Percentiles rank a stretch among this genome's conserved stretches.
Evolutionary conservation across 2,329 filamentous ascomycete genomes (phyloP).

Genomic region (Coleophoma cylindrospora): DNA sequence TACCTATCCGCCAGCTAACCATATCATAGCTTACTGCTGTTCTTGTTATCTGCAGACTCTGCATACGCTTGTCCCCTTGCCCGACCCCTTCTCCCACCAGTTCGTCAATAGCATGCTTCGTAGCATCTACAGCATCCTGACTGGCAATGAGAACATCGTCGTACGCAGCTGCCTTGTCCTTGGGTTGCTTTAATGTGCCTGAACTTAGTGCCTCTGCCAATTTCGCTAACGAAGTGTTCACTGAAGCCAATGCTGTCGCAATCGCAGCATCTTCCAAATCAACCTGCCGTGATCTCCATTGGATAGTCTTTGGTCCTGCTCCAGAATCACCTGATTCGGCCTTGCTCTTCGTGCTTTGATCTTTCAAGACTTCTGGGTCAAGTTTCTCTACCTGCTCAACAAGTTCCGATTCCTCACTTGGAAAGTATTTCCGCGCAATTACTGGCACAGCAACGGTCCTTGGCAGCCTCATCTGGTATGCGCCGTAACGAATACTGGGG

Average conservation of each 20-base stretch:
- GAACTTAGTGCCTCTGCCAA: conserved; percentile 44
- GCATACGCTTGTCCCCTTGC: conserved; percentile 81
- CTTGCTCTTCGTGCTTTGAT: conserved; percentile 43
- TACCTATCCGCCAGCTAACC: conserved; percentile 90
- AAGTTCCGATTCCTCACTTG: conserved; percentile 55
- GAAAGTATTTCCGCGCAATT: conserved; percentile 77
- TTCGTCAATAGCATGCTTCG: conserved; percentile 90
- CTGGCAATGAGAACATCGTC: conserved; percentile 86
- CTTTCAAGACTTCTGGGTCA: conserved; percentile 61
- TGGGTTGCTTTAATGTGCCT: conserved; percentile 39
- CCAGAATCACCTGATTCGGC: conserved; percentile 45
- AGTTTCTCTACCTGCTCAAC: conserved; percentile 65
- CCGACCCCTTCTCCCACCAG: conserved; percentile 76
- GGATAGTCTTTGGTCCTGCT: conserved; percentile 67
- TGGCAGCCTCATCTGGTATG: conserved; percentile 85
- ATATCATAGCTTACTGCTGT: conserved; percentile 93
- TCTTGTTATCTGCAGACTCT: conserved; percentile 85
- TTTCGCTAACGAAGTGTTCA: conserved; percentile 48
- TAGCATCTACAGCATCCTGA: conserved; percentile 91
- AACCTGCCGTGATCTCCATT: conserved; percentile 81
- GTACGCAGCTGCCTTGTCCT: conserved; percentile 78
- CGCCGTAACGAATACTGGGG: conserved; percentile 88
- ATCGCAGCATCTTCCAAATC: conserved; percentile 91
- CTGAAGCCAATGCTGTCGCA: conserved; percentile 72
- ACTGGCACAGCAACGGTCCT: conserved; percentile 76